Conservation (phyloP, 352 stramenopile species). For the Pythium monospermum region DNA sequence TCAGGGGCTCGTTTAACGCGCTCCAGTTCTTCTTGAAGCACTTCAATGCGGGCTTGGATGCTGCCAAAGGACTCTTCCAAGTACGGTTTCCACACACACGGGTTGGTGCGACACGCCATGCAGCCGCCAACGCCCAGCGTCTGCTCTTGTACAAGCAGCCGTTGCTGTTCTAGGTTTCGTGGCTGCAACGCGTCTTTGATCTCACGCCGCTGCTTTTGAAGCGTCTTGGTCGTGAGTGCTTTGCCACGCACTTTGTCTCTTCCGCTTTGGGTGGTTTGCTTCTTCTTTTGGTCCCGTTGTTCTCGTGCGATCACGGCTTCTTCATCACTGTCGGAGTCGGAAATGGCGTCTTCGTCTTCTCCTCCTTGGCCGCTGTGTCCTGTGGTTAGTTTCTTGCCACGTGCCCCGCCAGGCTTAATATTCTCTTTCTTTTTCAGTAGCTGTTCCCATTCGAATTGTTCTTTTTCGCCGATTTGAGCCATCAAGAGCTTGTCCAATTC, state of each 20-base stretch:
- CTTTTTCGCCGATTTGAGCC: slow-evolving; percentile 75
- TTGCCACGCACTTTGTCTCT: slow-evolving; percentile 44
- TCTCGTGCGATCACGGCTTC: slow-evolving; percentile 63
- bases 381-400: too few species aligned
- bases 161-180: slow-evolving; percentile 60
- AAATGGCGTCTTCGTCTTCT: slow-evolving; percentile 27
- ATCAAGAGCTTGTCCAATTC: slow-evolving; percentile 88
- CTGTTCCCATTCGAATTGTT: slow-evolving; percentile 50
- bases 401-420: not conserved
- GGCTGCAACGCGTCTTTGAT: slow-evolving; percentile 66
- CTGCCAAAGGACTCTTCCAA: slow-evolving; percentile 43
- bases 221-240: slow-evolving; percentile 44
- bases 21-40: slow-evolving; percentile 64
- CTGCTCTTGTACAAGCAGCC: slow-evolving; percentile 52
- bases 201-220: slow-evolving; percentile 68
- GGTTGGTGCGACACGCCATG: slow-evolving; percentile 73
- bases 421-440: slow-evolving; percentile 33
- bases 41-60: slow-evolving; percentile 53
- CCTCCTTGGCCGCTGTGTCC: not conserved
- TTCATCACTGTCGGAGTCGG: slow-evolving; percentile 67
- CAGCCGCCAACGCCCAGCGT: slow-evolving; percentile 72
- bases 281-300: slow-evolving; percentile 27
- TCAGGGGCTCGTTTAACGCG: slow-evolving; percentile 57
- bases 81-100: slow-evolving; percentile 62
- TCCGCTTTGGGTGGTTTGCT: slow-evolving; percentile 25